phyloP scores from a whole-genome alignment of 2,329 filamentous ascomycete genomes.

The Waltergamsia citrina region DNA sequence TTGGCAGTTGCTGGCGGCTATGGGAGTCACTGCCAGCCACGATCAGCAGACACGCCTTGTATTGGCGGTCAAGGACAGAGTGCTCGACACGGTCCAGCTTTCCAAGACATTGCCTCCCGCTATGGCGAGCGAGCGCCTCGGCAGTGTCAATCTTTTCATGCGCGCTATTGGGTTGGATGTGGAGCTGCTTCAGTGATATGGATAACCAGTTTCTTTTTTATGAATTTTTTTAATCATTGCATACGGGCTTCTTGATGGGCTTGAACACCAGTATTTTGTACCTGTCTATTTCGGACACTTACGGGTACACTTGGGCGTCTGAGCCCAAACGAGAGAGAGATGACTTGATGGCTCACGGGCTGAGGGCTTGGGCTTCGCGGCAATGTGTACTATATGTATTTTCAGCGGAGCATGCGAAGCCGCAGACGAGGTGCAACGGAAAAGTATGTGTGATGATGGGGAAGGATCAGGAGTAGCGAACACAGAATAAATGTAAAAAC shows the following conservation, averaged over 20 bases:
- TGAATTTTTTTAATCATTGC: neutral
- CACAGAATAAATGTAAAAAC: too few species aligned
- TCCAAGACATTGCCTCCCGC: constrained; percentile 83
- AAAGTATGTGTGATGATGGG: too few species aligned
- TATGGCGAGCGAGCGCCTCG: constrained; percentile 73
- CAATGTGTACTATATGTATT: too few species aligned
- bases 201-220: too few species aligned
- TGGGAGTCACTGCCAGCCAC: constrained; percentile 85
- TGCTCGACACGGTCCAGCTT: constrained; percentile 87
- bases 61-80: constrained; percentile 91
- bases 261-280: neutral
- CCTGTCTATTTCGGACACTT: neutral
- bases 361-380: too few species aligned
- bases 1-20: constrained; percentile 94
- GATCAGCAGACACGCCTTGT: constrained; percentile 94
- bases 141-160: constrained; percentile 98
- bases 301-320: neutral
- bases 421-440: too few species aligned
- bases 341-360: too few species aligned
- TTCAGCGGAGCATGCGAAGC: too few species aligned
- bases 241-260: neutral
- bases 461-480: too few species aligned
- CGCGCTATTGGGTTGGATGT: constrained; percentile 97
- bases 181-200: constrained; percentile 46
- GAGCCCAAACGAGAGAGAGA: neutral